phyloP scores from a whole-genome alignment of 2,329 filamentous ascomycete genomes.

The Cladophialophora bantiana region DNA sequence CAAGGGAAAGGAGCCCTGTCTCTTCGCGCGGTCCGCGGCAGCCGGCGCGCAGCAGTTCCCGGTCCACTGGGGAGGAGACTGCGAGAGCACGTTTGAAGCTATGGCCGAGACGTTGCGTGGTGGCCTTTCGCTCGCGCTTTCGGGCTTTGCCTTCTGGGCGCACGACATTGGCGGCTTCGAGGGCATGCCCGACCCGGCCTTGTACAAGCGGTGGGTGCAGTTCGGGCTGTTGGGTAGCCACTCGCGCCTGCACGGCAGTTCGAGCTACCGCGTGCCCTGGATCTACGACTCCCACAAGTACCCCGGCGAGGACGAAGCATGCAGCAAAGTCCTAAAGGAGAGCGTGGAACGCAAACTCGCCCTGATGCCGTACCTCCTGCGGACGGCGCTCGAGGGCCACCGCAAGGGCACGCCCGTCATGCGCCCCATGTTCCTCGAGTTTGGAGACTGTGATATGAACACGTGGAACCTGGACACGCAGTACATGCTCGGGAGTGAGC shows the following conservation, averaged over 20 bases:
- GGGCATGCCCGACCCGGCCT: slow-evolving; percentile 68
- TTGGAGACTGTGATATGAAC: slow-evolving; percentile 70
- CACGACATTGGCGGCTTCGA: slow-evolving; percentile 77
- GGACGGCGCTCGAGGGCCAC: slow-evolving; percentile 59
- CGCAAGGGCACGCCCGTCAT: slow-evolving; percentile 67
- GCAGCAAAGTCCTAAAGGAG: slow-evolving; percentile 63
- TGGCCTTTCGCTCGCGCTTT: slow-evolving; percentile 68
- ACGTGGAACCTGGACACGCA: slow-evolving; percentile 72
- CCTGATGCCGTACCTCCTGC: slow-evolving; percentile 65
- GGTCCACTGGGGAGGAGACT: slow-evolving; percentile 76
- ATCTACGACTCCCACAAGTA: slow-evolving; percentile 61
- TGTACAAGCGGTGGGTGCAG: slow-evolving; percentile 82
- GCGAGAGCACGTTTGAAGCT: slow-evolving; percentile 74
- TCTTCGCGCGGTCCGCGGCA: slow-evolving; percentile 72
- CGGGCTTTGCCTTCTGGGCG: slow-evolving; percentile 72
- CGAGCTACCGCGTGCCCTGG: slow-evolving; percentile 78
- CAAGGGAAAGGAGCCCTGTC: slow-evolving; percentile 58
- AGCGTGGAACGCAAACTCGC: slow-evolving; percentile 62
- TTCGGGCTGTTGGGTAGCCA: slow-evolving; percentile 75
- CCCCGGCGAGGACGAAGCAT: slow-evolving; percentile 55
- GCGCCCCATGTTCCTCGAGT: slow-evolving; percentile 72
- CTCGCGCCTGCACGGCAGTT: slow-evolving; percentile 73
- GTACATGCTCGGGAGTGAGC: slow-evolving; percentile 73
- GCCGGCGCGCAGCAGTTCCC: slow-evolving; percentile 75
- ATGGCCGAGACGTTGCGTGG: slow-evolving; percentile 75